Base-by-base conservation (phyloP, 2,329 filamentous ascomycete species). In the Reticulascus tulasneorum region DNA sequence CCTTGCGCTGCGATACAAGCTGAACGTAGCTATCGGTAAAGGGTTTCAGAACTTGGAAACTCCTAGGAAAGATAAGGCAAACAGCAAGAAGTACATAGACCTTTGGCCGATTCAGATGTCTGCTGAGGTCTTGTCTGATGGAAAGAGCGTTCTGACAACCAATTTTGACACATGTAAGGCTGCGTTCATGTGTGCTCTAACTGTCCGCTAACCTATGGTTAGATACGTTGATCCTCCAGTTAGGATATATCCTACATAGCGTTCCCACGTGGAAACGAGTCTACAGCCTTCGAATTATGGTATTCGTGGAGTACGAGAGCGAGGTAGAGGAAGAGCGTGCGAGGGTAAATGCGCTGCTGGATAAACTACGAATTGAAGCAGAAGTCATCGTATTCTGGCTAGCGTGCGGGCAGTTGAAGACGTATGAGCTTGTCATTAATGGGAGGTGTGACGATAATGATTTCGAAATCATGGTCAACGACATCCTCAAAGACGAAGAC, bases 51-150 rank as follows among this genome's bases (percentile, higher is more conserved):
- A 77, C 2, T 66, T 94, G 2, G 84, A 93, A 51, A 75, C 87
- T 1, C 88, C 88, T 1, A 69, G 75, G 15, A 58, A 69, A 1
- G 68, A 78, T 24, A 72, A 71, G 5, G 52, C 56, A 13, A 77
- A 82, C 35, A 67, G 66, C 5, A 91, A 91, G 54, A 86, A 80
- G 51, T 91, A 83, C 51, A 86, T 94, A 43, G 88, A 94, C 52
- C 64, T 94, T 5, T 94, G 88, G 88, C 88, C 88, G 0, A 93
- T 94, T 35, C 89, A 94, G 47, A 94, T 94, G 86, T 91, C 87
- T 6, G 87, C 87, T 2, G 86, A 91, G 50, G 76, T 93, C 22
- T 76, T 79, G 1, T 69, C 82, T 2, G 79, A 83, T 45, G 73
- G 72, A 2, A 76, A 79, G 52, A 80, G 72, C 45, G 71, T 93